These are phyloP conservation scores for Diaporthe sp. DNA, from an alignment of 2,329 filamentous ascomycete genomes.

Conservation along the genomic window DNA sequence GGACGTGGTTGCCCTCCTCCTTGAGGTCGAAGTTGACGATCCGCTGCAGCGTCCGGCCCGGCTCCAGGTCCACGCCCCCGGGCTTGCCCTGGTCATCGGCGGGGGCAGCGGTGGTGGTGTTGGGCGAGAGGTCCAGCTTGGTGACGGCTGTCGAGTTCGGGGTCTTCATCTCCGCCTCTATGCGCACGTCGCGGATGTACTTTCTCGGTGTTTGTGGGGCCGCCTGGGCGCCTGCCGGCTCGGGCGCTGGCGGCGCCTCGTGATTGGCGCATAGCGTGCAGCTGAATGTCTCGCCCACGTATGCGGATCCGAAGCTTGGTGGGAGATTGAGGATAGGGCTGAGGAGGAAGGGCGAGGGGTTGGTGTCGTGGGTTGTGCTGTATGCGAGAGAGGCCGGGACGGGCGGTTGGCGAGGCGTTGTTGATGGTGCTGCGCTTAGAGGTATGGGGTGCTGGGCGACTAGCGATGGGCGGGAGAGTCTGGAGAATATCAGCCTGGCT, in stretches of 20 bases:
- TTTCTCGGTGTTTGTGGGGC: slow-evolving; percentile 50
- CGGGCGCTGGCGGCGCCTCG: slow-evolving; percentile 63
- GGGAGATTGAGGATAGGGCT: slow-evolving; percentile 84
- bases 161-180: slow-evolving; percentile 96
- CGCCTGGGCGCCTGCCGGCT: slow-evolving; percentile 38
- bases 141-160: slow-evolving; percentile 73
- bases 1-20: slow-evolving; percentile 93
- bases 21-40: slow-evolving; percentile 90
- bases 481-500: slow-evolving; percentile 53
- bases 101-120: slow-evolving; percentile 31
- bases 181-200: slow-evolving; percentile 81
- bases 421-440: slow-evolving; percentile 54
- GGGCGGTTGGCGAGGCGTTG: slow-evolving; percentile 60
- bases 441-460: slow-evolving; percentile 78
- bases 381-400: slow-evolving; percentile 82
- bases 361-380: slow-evolving; percentile 59
- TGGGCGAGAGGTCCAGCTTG: slow-evolving; percentile 71
- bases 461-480: slow-evolving; percentile 85
- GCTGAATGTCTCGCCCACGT: slow-evolving; percentile 94
- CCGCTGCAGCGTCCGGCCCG: slow-evolving; percentile 81
- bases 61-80: slow-evolving; percentile 64
- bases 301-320: slow-evolving; percentile 91
- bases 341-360: slow-evolving; percentile 70
- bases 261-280: slow-evolving; percentile 98
- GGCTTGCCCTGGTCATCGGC: slow-evolving; percentile 39